Evolutionary conservation across 1,284 basidiomycete species (phyloP).

Genomic region (Ustilago sp.): DNA sequence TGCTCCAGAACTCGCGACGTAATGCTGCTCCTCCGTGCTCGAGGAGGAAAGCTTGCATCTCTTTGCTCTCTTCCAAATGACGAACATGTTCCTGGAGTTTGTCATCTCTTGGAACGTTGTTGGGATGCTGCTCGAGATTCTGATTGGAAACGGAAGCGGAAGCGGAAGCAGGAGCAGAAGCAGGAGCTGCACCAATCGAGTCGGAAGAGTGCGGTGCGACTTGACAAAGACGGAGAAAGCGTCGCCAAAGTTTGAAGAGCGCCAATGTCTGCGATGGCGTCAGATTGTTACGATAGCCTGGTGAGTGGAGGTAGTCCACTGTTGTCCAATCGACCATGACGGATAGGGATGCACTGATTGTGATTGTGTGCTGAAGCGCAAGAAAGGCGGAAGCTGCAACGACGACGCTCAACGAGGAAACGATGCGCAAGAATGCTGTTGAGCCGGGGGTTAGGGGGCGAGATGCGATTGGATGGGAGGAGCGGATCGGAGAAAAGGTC

Average conservation of each 20-base stretch:
- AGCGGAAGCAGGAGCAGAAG: slow-evolving; percentile 28
- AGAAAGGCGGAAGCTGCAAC: not conserved
- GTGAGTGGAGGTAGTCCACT: slow-evolving; percentile 49
- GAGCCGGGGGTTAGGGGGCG: too few relatives aligned
- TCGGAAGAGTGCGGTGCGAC: slow-evolving; percentile 41
- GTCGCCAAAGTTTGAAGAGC: slow-evolving; percentile 62
- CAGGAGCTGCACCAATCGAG: slow-evolving; percentile 35
- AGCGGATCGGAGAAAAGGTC: too few relatives aligned
- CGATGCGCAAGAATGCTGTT: too few relatives aligned
- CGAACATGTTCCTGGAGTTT: slow-evolving; percentile 62
- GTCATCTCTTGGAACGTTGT: slow-evolving; percentile 52
- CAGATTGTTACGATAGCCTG: slow-evolving; percentile 55
- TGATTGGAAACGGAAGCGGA: slow-evolving; percentile 39
- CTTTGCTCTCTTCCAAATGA: slow-evolving; percentile 62
- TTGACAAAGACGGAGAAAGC: slow-evolving; percentile 63
- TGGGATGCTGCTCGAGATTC: slow-evolving; percentile 9
- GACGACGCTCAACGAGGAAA: too few relatives aligned
- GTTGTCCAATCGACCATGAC: slow-evolving; percentile 33
- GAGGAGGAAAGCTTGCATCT: slow-evolving; percentile 60
- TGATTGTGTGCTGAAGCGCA: not conserved
- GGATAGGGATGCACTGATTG: not conserved
- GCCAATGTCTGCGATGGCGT: slow-evolving; percentile 55
- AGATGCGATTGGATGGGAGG: too few relatives aligned
- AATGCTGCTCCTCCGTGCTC: slow-evolving; percentile 59
- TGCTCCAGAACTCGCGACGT: slow-evolving; percentile 62